A percentile compares a stretch with the other conserved stretches of the same genome.
phyloP scores from a whole-genome alignment of 257 asterid genomes.

The Orobanche coerulescens region DNA sequence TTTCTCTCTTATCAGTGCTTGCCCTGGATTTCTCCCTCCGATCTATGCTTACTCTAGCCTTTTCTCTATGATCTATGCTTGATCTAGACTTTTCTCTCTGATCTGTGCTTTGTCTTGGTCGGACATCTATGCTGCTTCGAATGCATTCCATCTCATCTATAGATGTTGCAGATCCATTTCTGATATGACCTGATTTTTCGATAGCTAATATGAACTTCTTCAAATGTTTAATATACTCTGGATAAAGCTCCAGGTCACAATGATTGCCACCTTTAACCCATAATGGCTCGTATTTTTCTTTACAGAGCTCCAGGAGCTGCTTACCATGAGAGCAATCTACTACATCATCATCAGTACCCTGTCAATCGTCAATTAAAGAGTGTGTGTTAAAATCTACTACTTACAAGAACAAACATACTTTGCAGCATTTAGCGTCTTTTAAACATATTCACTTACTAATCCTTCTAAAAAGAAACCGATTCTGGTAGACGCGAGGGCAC shows the following conservation, averaged over 20 bases:
- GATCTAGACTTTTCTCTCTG: constrained; percentile 73
- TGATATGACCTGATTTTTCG: constrained; percentile 54
- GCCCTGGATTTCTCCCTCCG: constrained; percentile 57
- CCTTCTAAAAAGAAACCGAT: no score
- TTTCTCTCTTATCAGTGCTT: constrained; percentile 69
- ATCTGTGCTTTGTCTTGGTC: constrained; percentile 71
- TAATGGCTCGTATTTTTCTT: constrained; percentile 87
- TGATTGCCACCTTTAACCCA: constrained; percentile 93
- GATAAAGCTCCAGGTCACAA: constrained; percentile 91
- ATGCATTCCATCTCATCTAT: constrained; percentile 43
- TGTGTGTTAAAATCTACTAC: background rate
- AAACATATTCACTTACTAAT: no score
- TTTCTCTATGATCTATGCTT: constrained; percentile 67
- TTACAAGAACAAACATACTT: background rate
- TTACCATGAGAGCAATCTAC: constrained; percentile 90
- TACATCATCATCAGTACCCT: constrained; percentile 93
- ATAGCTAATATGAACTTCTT: constrained; percentile 75
- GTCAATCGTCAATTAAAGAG: constrained; percentile 18
- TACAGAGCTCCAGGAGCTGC: constrained; percentile 84
- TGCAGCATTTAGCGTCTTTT: no score
- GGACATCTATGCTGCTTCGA: constrained; percentile 62
- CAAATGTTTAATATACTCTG: constrained; percentile 81
- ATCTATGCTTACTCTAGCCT: constrained; percentile 54
- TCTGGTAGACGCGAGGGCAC: background rate
- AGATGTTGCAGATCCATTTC: constrained; percentile 35